Conservation (phyloP, 495 filamentous ascomycete species). For the Pyrenula aspistea region DNA sequence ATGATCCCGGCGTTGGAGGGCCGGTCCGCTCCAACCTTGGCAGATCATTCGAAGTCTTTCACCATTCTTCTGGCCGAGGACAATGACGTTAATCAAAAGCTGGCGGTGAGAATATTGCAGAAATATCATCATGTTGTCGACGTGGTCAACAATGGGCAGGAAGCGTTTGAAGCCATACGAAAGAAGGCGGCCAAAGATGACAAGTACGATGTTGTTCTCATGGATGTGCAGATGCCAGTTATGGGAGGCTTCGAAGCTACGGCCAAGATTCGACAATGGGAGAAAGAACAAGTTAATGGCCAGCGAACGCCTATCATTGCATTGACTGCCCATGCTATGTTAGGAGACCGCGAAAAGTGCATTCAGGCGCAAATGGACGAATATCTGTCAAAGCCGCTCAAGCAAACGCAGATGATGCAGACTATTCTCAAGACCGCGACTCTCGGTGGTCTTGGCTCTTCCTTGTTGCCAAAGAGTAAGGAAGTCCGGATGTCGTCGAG, state of each 20-base stretch:
- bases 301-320: conserved; percentile 91
- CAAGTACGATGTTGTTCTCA: conserved; percentile 90
- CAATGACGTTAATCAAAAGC: conserved; percentile 92
- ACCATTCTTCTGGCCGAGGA: conserved; percentile 95
- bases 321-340: conserved; percentile 96
- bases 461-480: conserved; percentile 59
- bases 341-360: conserved; percentile 96
- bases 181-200: conserved; percentile 32
- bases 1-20: conserved; percentile 98
- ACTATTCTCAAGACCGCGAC: conserved; percentile 95
- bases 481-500: conserved; percentile 44
- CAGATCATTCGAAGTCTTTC: conserved; percentile 91
- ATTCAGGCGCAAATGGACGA: conserved; percentile 99
- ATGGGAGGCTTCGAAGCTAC: conserved; percentile 99
- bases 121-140: conserved; percentile 97
- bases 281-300: conserved; percentile 51
- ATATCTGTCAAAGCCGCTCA: conserved; percentile 94
- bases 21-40: conserved; percentile 78
- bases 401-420: conserved; percentile 97
- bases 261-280: conserved; percentile 90
- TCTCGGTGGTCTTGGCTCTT: conserved; percentile 55
- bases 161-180: conserved; percentile 83
- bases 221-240: conserved; percentile 99
- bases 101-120: conserved; percentile 94
- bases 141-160: conserved; percentile 88